Evolutionary conservation across 306 rosid species (phyloP).

Genomic region (Glycine soja): DNA sequence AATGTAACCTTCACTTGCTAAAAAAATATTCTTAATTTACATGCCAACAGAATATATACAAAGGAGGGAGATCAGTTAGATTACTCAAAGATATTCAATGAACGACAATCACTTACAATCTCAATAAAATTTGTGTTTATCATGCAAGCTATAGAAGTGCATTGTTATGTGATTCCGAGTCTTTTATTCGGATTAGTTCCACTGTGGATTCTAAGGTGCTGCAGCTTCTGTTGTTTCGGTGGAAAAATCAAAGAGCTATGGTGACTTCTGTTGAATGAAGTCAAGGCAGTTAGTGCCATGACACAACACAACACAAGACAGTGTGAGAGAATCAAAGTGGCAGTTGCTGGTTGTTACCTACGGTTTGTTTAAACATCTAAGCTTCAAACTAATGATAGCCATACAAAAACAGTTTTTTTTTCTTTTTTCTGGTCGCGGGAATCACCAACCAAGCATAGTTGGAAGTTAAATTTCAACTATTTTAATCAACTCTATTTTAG

Average conservation of each 20-base stretch:
- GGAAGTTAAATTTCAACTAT: not conserved
- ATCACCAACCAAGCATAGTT: not conserved
- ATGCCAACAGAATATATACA: not conserved
- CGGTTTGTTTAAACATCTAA: conserved; percentile 47
- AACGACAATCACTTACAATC: not conserved
- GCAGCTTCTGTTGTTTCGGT: conserved; percentile 45
- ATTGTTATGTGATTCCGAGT: too few species aligned
- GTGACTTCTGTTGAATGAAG: not conserved
- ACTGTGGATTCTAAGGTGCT: conserved; percentile 17
- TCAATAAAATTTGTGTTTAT: not conserved
- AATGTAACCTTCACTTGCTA: not conserved
- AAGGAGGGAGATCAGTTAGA: not conserved
- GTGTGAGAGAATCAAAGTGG: too few species aligned
- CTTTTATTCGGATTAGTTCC: conserved; percentile 61
- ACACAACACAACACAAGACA: too few species aligned
- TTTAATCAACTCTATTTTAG: not conserved
- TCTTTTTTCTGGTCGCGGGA: not conserved
- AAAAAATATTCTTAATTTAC: not conserved
- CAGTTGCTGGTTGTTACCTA: not conserved
- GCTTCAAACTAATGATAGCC: conserved; percentile 42
- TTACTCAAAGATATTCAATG: not conserved
- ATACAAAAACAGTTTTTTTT: conserved; percentile 9
- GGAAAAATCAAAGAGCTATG: conserved; percentile 34
- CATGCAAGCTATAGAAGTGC: too few species aligned
- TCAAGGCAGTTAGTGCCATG: too few species aligned